Percentiles rank a stretch among this genome's conserved stretches.
These are phyloP conservation scores for Dothistroma septosporum DNA, from an alignment of 2,329 filamentous ascomycete genomes.

Conservation along the genomic window DNA sequence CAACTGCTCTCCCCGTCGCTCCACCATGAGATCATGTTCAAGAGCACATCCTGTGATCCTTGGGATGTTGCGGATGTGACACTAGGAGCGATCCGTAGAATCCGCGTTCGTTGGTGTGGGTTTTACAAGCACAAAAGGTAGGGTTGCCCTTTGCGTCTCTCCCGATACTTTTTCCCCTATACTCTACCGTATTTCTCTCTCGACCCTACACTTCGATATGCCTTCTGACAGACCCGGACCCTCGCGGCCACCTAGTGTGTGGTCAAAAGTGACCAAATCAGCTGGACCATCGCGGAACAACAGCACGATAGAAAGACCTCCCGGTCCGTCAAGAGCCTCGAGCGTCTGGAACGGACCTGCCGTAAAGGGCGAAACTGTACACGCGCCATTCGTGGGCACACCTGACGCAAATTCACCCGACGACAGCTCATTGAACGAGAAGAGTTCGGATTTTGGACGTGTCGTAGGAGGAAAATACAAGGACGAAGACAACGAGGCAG, in stretches of 20 bases:
- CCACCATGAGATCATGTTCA: slow-evolving; percentile 23
- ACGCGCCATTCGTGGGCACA: slow-evolving; percentile 11
- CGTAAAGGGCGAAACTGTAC: slow-evolving; percentile 13
- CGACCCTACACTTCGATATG: not conserved
- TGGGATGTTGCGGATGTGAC: slow-evolving; percentile 10
- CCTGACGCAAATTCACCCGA: slow-evolving; percentile 23
- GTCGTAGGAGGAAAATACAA: slow-evolving; percentile 41
- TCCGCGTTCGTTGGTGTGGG: not conserved
- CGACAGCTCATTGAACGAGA: slow-evolving; percentile 24
- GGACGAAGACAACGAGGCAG: slow-evolving; percentile 31
- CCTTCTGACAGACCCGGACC: slow-evolving; percentile 1
- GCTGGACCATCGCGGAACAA: slow-evolving; percentile 6
- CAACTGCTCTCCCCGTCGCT: slow-evolving; percentile 6
- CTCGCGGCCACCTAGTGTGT: slow-evolving; percentile 1
- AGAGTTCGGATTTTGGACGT: slow-evolving; percentile 30
- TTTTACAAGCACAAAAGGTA: slow-evolving; percentile 22
- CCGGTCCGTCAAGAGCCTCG: slow-evolving; percentile 21
- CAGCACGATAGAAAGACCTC: slow-evolving; percentile 1
- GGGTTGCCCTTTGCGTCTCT: slow-evolving; percentile 9
- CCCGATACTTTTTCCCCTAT: slow-evolving; percentile 1
- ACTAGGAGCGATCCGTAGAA: slow-evolving; percentile 8
- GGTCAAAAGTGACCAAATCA: not conserved
- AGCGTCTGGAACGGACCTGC: slow-evolving; percentile 22
- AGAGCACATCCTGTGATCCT: slow-evolving; percentile 7
- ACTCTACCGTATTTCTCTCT: not conserved